phyloP scores from a whole-genome alignment of 805 yeast genomes.

The Lipomyces chichibuensis region DNA sequence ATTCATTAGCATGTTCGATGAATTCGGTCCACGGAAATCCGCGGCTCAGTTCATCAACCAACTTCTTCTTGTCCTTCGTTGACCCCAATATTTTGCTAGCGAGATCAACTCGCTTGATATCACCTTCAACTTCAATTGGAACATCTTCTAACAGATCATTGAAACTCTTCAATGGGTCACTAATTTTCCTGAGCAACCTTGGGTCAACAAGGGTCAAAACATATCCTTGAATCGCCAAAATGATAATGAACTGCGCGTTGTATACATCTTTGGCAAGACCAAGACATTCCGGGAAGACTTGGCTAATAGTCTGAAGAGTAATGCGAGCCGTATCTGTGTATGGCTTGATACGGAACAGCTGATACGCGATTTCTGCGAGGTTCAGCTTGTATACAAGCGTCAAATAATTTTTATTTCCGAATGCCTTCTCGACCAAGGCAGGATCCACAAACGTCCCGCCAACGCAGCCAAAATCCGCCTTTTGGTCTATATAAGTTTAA shows the following conservation, averaged over 20 bases:
- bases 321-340: background rate
- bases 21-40: background rate
- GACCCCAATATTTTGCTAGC: background rate
- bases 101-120: background rate
- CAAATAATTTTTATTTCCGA: slow-evolving; percentile 1
- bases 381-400: slow-evolving; percentile 11
- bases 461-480: slow-evolving; percentile 5
- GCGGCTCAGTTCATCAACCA: background rate
- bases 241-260: background rate
- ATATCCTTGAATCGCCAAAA: background rate
- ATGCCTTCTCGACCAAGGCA: slow-evolving; percentile 3
- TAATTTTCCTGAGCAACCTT: background rate
- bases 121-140: background rate
- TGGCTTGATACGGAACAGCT: background rate
- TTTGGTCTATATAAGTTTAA: slow-evolving; percentile 1
- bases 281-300: background rate
- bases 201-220: background rate
- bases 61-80: background rate
- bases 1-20: background rate
- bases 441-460: slow-evolving; percentile 10
- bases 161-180: slow-evolving; percentile 1
- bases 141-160: background rate
- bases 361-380: slow-evolving; percentile 15
- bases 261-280: background rate
- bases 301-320: background rate